Evolutionary conservation across 192 early-diverging fungal species (phyloP).

Genomic region (Jimgerdemannia lactiflua): DNA sequence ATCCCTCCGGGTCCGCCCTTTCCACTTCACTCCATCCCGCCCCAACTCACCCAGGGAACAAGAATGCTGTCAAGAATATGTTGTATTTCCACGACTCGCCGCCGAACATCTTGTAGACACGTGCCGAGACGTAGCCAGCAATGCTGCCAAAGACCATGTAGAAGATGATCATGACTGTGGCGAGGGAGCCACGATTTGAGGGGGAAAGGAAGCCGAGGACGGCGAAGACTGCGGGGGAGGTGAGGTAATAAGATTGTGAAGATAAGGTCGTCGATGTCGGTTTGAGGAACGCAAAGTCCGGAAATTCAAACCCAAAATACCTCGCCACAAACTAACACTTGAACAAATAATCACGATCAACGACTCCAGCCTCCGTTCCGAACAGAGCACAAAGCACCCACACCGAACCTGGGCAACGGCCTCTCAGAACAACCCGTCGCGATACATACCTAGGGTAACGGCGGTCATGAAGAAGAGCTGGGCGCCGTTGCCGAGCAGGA

Average conservation of each 20-base stretch:
- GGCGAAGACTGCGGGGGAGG: slow-evolving; percentile 66
- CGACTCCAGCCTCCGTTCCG: not conserved
- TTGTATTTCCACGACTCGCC: slow-evolving; percentile 88
- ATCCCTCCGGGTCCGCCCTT: not conserved
- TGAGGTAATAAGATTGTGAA: not conserved
- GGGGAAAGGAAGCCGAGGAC: slow-evolving; percentile 94
- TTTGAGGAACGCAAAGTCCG: too few relatives aligned
- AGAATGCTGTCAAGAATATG: slow-evolving; percentile 73
- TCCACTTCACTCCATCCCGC: not conserved
- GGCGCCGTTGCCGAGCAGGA: slow-evolving; percentile 82
- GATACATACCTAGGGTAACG: slow-evolving; percentile 50
- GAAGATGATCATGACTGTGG: slow-evolving; percentile 90
- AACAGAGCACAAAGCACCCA: not conserved
- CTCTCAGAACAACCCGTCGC: not conserved
- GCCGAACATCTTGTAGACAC: slow-evolving; percentile 91
- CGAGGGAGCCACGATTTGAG: slow-evolving; percentile 87
- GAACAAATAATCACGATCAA: too few relatives aligned
- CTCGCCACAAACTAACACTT: too few relatives aligned
- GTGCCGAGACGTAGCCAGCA: slow-evolving; percentile 88
- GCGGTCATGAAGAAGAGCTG: slow-evolving; percentile 75
- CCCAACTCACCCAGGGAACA: slow-evolving; percentile 69
- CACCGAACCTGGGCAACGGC: not conserved
- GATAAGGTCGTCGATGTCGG: too few relatives aligned
- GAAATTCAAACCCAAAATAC: too few relatives aligned
- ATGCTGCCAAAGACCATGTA: slow-evolving; percentile 86